Conservation (phyloP, 306 rosid genomes). For the Cucumis melo region DNA sequence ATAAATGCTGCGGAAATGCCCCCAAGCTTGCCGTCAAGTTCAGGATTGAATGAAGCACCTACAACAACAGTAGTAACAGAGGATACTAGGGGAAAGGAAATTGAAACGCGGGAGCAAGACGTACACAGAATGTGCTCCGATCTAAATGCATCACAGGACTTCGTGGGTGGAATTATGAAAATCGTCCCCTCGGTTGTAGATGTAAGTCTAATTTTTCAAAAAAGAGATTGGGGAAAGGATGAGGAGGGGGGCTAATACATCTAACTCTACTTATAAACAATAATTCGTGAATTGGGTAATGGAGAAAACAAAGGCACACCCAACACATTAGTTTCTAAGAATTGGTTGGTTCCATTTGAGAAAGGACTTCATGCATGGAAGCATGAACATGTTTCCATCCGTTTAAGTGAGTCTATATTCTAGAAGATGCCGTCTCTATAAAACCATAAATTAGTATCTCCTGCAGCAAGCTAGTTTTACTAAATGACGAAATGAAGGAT, state of each 20-base stretch:
- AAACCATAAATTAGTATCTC: background rate
- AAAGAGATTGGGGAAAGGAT: background rate
- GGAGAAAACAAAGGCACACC: background rate
- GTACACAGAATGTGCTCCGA: conserved; percentile 35
- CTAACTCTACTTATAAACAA: background rate
- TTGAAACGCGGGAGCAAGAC: conserved; percentile 40
- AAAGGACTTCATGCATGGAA: conserved; percentile 60
- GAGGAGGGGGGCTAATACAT: background rate
- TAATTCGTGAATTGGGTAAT: background rate
- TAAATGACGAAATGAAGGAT: background rate
- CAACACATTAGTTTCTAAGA: background rate
- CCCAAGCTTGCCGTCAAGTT: conserved; percentile 41
- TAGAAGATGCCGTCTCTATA: background rate
- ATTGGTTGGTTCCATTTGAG: background rate
- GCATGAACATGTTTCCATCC: conserved; percentile 85
- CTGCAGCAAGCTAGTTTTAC: background rate
- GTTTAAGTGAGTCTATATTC: conserved; percentile 50
- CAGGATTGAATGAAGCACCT: conserved; percentile 35
- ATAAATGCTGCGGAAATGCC: conserved; percentile 53
- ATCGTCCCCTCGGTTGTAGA: conserved; percentile 92
- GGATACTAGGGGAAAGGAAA: conserved; percentile 34
- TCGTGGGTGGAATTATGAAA: conserved; percentile 83
- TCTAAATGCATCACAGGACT: conserved; percentile 49
- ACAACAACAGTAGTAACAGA: conserved; percentile 23
- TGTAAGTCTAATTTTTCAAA: conserved; percentile 38